Conservation (phyloP, 2,329 filamentous ascomycete species). For the Plenodomus lindquistii region DNA sequence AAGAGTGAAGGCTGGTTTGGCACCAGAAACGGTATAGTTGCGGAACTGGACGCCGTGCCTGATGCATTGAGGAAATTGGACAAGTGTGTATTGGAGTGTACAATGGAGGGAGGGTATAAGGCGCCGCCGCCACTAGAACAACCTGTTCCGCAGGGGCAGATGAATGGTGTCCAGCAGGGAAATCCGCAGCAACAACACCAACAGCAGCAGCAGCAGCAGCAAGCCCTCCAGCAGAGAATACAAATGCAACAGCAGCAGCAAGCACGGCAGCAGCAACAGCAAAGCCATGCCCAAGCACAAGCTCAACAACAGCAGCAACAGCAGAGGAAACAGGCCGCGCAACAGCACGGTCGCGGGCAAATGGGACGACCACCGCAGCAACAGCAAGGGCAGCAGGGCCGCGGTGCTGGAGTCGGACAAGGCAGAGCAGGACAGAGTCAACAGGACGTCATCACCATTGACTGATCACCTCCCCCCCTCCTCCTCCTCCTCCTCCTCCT, state of each 20-base stretch:
- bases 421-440: conserved; percentile 9
- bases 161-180: conserved; percentile 6
- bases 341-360: neutral
- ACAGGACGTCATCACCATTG: conserved; percentile 29
- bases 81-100: conserved; percentile 41
- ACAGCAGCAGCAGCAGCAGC: conserved; percentile 10
- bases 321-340: conserved; percentile 10
- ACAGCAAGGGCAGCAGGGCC: conserved; percentile 10
- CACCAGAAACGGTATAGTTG: conserved; percentile 43
- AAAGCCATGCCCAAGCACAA: conserved; percentile 8
- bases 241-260: conserved; percentile 11
- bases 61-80: conserved; percentile 45
- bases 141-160: conserved; percentile 3
- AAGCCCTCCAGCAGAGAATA: conserved; percentile 1
- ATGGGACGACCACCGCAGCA: conserved; percentile 1
- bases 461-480: conserved; percentile 7
- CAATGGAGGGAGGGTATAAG: conserved; percentile 31
- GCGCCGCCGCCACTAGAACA: conserved; percentile 20
- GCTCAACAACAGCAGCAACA: conserved; percentile 3
- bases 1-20: conserved; percentile 44
- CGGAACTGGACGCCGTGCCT: conserved; percentile 40
- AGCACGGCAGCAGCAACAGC: conserved; percentile 9
- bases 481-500: neutral
- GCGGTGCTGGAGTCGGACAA: conserved; percentile 6
- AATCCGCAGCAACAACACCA: conserved; percentile 9